A percentile compares a stretch with the other conserved stretches of the same genome.
phyloP scores from a whole-genome alignment of 768 basidiomycete genomes.

The Lentinula raphanica region DNA sequence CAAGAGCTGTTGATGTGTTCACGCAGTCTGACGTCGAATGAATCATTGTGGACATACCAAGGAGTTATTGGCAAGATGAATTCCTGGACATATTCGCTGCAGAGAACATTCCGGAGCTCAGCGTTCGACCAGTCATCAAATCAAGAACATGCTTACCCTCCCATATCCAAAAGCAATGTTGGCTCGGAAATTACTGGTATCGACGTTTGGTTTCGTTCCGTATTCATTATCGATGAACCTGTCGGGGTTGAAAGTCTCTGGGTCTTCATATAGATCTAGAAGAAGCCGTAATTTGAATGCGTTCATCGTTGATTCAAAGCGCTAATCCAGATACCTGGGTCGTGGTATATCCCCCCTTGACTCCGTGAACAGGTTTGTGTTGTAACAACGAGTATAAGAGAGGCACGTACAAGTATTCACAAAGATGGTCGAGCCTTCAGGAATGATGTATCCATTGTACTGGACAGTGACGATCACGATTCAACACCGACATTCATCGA shows the following conservation, averaged over 20 bases:
- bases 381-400: neutral
- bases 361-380: neutral
- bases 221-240: constrained; percentile 10
- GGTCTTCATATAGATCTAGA: constrained; percentile 14
- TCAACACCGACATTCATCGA: too few species aligned
- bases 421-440: constrained; percentile 12
- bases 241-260: constrained; percentile 15
- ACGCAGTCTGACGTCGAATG: neutral
- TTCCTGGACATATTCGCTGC: constrained; percentile 18
- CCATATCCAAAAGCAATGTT: constrained; percentile 14
- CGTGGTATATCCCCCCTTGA: constrained; percentile 15
- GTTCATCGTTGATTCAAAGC: neutral
- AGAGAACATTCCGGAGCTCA: too few species aligned
- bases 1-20: constrained; percentile 12
- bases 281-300: neutral
- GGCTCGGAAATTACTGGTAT: constrained; percentile 10
- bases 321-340: constrained; percentile 5
- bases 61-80: constrained; percentile 13
- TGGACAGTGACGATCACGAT: neutral
- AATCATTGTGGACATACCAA: constrained; percentile 8
- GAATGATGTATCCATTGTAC: constrained; percentile 11
- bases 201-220: constrained; percentile 11
- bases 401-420: constrained; percentile 14
- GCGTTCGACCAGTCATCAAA: too few species aligned
- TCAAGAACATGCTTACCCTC: constrained; percentile 11